Evolutionary conservation across 1,284 basidiomycete species (phyloP).

Genomic region (Phylloporus sp.): DNA sequence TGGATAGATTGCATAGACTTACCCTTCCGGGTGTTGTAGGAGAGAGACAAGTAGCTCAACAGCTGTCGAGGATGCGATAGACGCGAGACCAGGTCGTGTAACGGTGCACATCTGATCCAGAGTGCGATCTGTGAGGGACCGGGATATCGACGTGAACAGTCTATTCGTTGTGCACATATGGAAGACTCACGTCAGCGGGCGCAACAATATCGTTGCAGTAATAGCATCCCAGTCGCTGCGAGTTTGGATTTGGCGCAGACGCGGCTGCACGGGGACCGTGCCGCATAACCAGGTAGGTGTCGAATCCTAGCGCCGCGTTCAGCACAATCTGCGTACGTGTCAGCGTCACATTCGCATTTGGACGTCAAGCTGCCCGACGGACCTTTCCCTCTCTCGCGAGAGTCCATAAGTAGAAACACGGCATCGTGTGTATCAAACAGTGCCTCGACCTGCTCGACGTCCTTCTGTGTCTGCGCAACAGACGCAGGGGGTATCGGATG

Average conservation of each 20-base stretch:
- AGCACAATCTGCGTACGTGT: constrained; percentile 74
- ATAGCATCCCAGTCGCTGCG: constrained; percentile 84
- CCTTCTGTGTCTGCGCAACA: constrained; percentile 65
- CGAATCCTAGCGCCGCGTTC: constrained; percentile 96
- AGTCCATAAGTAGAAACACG: constrained; percentile 97
- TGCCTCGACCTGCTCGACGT: constrained; percentile 76
- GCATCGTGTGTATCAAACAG: constrained; percentile 89
- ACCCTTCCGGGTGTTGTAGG: constrained; percentile 91
- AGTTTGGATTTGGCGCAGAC: constrained; percentile 28
- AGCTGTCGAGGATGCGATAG: constrained; percentile 90
- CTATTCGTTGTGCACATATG: background rate
- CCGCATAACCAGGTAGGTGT: constrained; percentile 96
- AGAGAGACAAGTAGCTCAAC: constrained; percentile 93
- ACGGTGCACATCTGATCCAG: constrained; percentile 99
- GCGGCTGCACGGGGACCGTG: constrained; percentile 74
- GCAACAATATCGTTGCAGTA: constrained; percentile 99
- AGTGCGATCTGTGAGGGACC: constrained; percentile 94
- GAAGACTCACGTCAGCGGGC: constrained; percentile 81
- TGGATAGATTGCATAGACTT: constrained; percentile 31
- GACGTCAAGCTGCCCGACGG: constrained; percentile 14
- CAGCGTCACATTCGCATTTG: background rate
- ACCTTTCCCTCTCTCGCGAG: constrained; percentile 93
- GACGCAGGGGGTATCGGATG: constrained; percentile 81
- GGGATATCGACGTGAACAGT: background rate
- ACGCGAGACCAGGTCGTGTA: constrained; percentile 93